Percentiles rank a stretch among this genome's conserved stretches.
Evolutionary conservation across 257 asterid species (phyloP).

Genomic region (Primulina huaijiensis): DNA sequence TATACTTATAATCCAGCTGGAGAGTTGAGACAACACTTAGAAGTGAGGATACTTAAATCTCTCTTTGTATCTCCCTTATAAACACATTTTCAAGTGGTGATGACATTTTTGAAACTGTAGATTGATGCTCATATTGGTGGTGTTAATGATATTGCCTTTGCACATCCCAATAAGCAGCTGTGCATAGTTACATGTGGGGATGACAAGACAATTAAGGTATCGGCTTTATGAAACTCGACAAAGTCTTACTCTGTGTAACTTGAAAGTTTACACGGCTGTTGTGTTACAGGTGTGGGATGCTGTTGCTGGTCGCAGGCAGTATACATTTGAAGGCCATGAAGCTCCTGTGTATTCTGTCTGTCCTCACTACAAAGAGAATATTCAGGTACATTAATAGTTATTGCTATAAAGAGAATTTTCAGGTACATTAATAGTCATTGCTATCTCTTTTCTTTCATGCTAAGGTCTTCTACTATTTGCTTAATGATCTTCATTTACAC

Average conservation of each 20-base stretch:
- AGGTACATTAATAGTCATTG: slow-evolving; percentile 35
- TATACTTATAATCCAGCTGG: slow-evolving; percentile 77
- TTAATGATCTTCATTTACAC: background rate
- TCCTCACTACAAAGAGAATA: slow-evolving; percentile 84
- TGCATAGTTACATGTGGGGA: slow-evolving; percentile 91
- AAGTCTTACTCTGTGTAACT: slow-evolving; percentile 12
- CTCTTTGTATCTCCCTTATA: background rate
- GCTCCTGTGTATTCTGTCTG: slow-evolving; percentile 95
- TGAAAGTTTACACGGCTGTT: slow-evolving; percentile 19
- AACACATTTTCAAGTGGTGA: slow-evolving; percentile 21
- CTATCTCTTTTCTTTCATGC: background rate
- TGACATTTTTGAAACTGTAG: slow-evolving; percentile 39
- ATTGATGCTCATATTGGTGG: slow-evolving; percentile 92
- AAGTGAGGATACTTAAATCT: slow-evolving; percentile 41
- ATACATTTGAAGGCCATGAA: slow-evolving; percentile 87
- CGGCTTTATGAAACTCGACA: slow-evolving; percentile 15
- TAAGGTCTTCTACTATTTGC: background rate
- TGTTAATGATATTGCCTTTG: slow-evolving; percentile 89
- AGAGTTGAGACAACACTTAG: slow-evolving; percentile 82
- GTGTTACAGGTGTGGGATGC: slow-evolving; percentile 88
- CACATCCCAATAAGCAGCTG: slow-evolving; percentile 91
- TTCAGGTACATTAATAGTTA: slow-evolving; percentile 49
- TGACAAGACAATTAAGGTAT: slow-evolving; percentile 86
- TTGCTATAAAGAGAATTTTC: slow-evolving; percentile 61
- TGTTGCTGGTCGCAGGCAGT: slow-evolving; percentile 61